Percentiles rank a stretch among this genome's conserved stretches.
phyloP scores from a whole-genome alignment of 148 eudicot genomes.

The Rhododendron williamsianum region DNA sequence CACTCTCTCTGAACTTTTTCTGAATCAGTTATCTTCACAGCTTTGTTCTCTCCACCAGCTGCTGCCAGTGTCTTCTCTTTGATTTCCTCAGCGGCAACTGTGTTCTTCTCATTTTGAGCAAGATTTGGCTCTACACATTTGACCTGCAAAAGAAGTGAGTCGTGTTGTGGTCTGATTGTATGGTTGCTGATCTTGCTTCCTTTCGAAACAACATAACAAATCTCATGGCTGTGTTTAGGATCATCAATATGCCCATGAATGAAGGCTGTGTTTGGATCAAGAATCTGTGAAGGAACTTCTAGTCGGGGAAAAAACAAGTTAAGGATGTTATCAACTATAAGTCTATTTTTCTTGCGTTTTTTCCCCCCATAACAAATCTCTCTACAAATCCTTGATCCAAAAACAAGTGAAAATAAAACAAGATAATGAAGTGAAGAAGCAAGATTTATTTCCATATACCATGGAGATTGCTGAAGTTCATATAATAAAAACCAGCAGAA shows the following conservation, averaged over 20 bases:
- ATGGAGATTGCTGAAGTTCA: too few relatives aligned
- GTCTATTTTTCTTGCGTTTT: background rate
- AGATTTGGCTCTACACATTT: background rate
- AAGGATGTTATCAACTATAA: background rate
- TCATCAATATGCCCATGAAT: too few relatives aligned
- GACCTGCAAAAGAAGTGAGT: background rate
- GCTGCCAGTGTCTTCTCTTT: background rate
- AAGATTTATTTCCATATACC: too few relatives aligned
- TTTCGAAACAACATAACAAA: background rate
- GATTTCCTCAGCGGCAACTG: background rate
- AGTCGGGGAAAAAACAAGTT: background rate
- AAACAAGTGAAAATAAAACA: background rate
- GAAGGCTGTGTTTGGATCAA: too few relatives aligned
- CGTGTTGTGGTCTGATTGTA: background rate
- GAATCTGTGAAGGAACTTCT: background rate
- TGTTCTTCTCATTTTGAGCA: background rate
- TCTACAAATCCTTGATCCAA: too few relatives aligned
- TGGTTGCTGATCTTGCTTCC: background rate
- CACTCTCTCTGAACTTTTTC: constrained; percentile 15
- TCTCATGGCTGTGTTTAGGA: background rate
- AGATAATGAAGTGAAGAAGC: too few relatives aligned
- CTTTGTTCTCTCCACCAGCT: background rate
- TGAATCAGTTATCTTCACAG: background rate
- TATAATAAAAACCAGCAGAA: too few relatives aligned
- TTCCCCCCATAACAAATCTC: too few relatives aligned